Evolutionary conservation across 352 stramenopile species (phyloP), one percentile per base, ranked within the genome.

Genomic region (Globisporangium perplexum): DNA sequence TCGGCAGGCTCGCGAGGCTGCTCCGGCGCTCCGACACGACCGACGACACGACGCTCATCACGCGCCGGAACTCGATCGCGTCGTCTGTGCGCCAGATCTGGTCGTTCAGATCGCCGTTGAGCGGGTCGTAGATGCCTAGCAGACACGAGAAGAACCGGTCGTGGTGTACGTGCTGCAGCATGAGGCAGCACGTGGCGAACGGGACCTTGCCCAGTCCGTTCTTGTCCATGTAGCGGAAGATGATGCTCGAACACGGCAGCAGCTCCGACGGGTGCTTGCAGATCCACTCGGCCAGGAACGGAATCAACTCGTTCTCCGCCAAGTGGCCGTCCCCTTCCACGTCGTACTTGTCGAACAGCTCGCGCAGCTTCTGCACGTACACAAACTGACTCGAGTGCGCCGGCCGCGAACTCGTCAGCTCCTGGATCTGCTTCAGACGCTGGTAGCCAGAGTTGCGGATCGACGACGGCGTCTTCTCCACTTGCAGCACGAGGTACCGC

Each of bases 191-290:
- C 22, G 84, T 92, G 33, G 84, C 75, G 41, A 94, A 94, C 4
- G 79, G 81, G 36, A 94, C 77, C 22, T 80, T 76, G 39, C 84
- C 84, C 22, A 94, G 50, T 17, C 78, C 69, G 56, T 83, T 90
- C 60, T 94, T 94, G 66, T 94, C 84, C 84, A 94, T 92, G 60
- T 94, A 94, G 2, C 83, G 75, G 68, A 92, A 92, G 35, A 94
- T 89, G 31, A 90, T 81, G 26, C 81, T 73, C 47, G 81, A 86
- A 28, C 83, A 90, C 22, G 81, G 80, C 38, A 92, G 60, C 31
- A 94, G 53, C 57, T 92, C 79, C 8, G 74, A 89, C 35, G 79
- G 75, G 48, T 90, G 84, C 59, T 92, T 92, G 58, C 78, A 90
- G 41, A 90, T 72, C 84, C 84, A 94, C 39, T 90, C 84, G 12